Conservation (phyloP, 2,329 filamentous ascomycete genomes). For the Ophiostoma pallidulum region DNA sequence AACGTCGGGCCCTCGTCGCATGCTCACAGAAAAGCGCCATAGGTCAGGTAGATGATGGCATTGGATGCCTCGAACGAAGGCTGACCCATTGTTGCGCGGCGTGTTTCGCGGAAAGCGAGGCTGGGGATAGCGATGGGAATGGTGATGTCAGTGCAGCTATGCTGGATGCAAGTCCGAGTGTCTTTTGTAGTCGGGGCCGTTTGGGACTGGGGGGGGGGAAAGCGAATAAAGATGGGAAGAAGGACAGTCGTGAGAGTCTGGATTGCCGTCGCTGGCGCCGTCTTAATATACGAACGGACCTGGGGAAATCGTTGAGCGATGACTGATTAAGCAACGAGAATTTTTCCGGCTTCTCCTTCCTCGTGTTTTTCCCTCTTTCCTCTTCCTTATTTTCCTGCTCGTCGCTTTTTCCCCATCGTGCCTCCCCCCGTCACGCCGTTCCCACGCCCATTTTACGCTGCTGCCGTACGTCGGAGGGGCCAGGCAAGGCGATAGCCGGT, state of each 20-base stretch:
- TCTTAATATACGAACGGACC: too few species aligned
- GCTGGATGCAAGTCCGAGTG: too few species aligned
- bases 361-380: too few species aligned
- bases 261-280: too few species aligned
- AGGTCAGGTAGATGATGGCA: conserved; percentile 73
- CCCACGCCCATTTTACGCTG: not conserved
- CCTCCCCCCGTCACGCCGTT: not conserved
- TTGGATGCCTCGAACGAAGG: conserved; percentile 70
- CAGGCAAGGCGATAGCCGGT: conserved; percentile 4
- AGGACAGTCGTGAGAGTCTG: too few species aligned
- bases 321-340: too few species aligned
- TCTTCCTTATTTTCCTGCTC: not conserved
- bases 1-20: not conserved
- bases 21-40: conserved; percentile 62
- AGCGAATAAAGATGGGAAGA: not conserved
- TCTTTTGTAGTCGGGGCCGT: too few species aligned
- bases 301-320: too few species aligned
- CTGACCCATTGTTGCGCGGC: conserved; percentile 50
- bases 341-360: too few species aligned
- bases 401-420: not conserved
- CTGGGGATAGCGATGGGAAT: not conserved
- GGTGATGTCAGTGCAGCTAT: too few species aligned
- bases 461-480: conserved; percentile 5
- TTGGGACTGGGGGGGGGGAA: too few species aligned
- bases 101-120: not conserved